Base-by-base conservation (phyloP, 2,329 filamentous ascomycete genomes). In the Claviceps maximensis region DNA sequence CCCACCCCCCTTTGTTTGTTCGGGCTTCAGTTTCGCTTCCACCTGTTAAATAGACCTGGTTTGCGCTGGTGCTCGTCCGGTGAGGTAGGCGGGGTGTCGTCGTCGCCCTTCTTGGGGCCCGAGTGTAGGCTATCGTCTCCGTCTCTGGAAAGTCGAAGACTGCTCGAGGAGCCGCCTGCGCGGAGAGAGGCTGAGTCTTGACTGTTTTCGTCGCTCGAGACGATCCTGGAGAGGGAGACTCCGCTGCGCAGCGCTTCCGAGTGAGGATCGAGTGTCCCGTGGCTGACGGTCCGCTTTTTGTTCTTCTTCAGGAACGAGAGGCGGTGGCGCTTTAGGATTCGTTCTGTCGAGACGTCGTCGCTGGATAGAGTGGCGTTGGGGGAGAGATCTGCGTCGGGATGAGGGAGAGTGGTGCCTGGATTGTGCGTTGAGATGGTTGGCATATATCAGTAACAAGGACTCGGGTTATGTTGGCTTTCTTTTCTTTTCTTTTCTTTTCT, bases 401-500 rank as follows among this genome's bases (percentile, higher is more conserved):
- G 80, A 21, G 77, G 78, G 17, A 79, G 69, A 2, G 79, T 81
- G 15, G 81, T 84, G 59, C 82, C 84, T 56, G 74, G 71, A 55
- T 13, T 44, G 3, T 17, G 2, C 25, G 4, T 33, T 9, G 19
- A 19, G 5, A 27, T 13, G 9, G 21, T 19, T 19, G 10, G 38
- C 19, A 41, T 19, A 10, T 10, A 23, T 23, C n/a, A 33, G 31
- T 33, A 33, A 9, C 4, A 33, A 12, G 31, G 31, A n/a, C n/a
- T n/a, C n/a, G 5, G 31, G 6, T 10, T 33, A 8, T 13, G 6
- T 33, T 33, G 9, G 7, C 12, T 33, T 5, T 33, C 12, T 13
- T 10, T 33, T 40, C 5, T 40, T 40, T n/a, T n/a, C 9, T n/a
- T 9, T 8, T 21, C 12, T 41, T 41, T 41, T 21, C 8, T 41